Percentiles rank a stretch among this genome's conserved stretches.
phyloP scores from a whole-genome alignment of 441 rosid genomes.

The Pelargonium cotyledonis region DNA sequence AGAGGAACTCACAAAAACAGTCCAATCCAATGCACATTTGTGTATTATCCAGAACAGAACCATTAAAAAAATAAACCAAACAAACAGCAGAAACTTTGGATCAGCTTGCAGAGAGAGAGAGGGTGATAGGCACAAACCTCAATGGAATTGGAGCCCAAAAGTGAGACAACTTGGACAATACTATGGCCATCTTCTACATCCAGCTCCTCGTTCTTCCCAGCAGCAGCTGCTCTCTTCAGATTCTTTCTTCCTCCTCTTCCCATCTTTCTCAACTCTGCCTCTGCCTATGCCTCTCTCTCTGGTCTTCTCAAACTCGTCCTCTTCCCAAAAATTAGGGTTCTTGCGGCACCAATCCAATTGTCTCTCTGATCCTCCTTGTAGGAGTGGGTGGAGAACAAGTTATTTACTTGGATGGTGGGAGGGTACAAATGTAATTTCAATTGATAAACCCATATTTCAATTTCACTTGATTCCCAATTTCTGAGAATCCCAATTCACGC shows the following conservation, averaged over 20 bases:
- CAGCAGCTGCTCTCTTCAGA: slow-evolving; percentile 58
- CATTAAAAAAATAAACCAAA: not conserved
- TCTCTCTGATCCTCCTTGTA: not conserved
- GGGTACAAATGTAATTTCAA: not conserved
- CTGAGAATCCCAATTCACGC: slow-evolving; percentile 6
- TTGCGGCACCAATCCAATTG: not conserved
- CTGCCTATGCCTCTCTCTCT: no score
- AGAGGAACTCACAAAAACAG: no score
- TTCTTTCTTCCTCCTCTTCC: slow-evolving; percentile 78
- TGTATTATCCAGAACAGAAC: not conserved
- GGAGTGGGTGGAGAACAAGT: no score
- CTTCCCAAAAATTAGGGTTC: not conserved
- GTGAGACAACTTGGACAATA: slow-evolving; percentile 68
- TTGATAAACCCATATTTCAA: not conserved
- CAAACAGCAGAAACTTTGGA: not conserved
- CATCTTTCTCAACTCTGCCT: slow-evolving; percentile 7
- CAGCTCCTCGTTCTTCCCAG: slow-evolving; percentile 37
- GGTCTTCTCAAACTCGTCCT: no score
- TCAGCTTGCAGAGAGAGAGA: not conserved
- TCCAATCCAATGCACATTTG: not conserved
- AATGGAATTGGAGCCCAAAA: slow-evolving; percentile 84
- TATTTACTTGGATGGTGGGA: not conserved
- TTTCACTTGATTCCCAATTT: not conserved
- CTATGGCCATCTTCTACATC: slow-evolving; percentile 61
- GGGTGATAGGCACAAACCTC: slow-evolving; percentile 38